Base-by-base conservation (phyloP, 2,329 filamentous ascomycete genomes). In the Botrytis galanthina region DNA sequence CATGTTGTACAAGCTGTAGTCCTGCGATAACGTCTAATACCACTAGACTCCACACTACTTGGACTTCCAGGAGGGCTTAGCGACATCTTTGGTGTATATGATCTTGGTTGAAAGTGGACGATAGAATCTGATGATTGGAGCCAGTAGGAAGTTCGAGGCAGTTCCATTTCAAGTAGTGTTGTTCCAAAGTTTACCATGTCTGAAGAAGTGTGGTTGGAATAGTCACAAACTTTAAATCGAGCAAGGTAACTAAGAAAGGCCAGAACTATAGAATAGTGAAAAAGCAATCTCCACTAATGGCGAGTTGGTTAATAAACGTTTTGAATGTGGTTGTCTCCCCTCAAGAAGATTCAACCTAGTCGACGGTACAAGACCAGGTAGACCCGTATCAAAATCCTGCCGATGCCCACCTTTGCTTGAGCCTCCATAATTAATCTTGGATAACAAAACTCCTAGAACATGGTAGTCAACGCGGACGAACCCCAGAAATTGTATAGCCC, bases 1-100 rank as follows among this genome's bases (percentile, higher is more conserved):
- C 70, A 71, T 54, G 35, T 54, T 9, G 70, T 71, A 57, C 70
- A 71, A 20, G 70, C 60, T 14, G 59, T 71, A 8, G 70, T 64
- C 22, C 70, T 39, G 3, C 70, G 70, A 71, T 72, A 51, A 59
- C 61, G 59, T 26, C 46, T 44, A n/a, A 72, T 72, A 42, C 69
- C 44, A 48, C 18, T 59, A 29, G 66, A 69, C 7, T 42, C 62
- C 12, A 46, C 39, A 64, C n/a, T 46, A 46, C 42, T n/a, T 46
- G 62, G n/a, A 22, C 39, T 64, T 26, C 18, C 62, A 46, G 62
- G 62, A 26, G 42, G 62, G 12, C 39, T 64, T 29, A 22, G n/a
- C 12, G 62, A 46, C n/a, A 64, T 64, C 42, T 46, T 46, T 22
- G 39, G 5, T 46, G 62, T 26, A 32, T 64, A 35, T 62, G 60